These are phyloP conservation scores for Aspergillus heteromorphus DNA, from an alignment of 495 filamentous ascomycete genomes.

Conservation along the genomic window DNA sequence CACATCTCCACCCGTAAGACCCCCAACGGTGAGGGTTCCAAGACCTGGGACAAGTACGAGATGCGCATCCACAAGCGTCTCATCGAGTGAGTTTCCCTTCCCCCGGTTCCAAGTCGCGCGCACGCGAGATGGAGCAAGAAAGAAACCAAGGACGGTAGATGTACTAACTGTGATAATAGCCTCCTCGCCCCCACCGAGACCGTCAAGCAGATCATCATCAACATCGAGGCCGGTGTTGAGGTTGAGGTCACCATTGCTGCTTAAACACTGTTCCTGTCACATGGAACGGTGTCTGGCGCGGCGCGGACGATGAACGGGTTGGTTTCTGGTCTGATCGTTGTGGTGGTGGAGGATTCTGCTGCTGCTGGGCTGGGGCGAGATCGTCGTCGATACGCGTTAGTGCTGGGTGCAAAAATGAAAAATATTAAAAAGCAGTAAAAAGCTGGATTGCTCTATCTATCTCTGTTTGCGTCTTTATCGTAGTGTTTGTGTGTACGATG, in stretches of 20 bases:
- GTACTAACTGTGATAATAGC: constrained; percentile 36
- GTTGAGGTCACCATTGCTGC: constrained; percentile 99
- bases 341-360: constrained; percentile 13
- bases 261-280: constrained; percentile 51
- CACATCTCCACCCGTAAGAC: constrained; percentile 95
- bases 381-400: constrained; percentile 30
- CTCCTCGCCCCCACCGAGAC: constrained; percentile 97
- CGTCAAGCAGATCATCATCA: constrained; percentile 99
- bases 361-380: constrained; percentile 13
- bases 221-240: constrained; percentile 99
- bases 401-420: constrained; percentile 35
- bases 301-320: constrained; percentile 12
- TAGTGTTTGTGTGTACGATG: constrained; percentile 3
- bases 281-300: constrained; percentile 15
- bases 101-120: too few relatives aligned
- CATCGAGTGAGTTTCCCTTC: constrained; percentile 64
- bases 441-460: constrained; percentile 1
- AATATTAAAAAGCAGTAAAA: constrained; percentile 27
- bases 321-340: constrained; percentile 18
- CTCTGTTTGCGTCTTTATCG: constrained; percentile 4
- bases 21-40: constrained; percentile 98
- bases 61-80: constrained; percentile 99
- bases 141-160: too few relatives aligned
- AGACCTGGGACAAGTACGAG: constrained; percentile 99
- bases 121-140: too few relatives aligned